Evolutionary conservation across 2,329 filamentous ascomycete genomes (phyloP), one percentile per base, ranked within the genome.

Genomic region (Xylaria sp.): DNA sequence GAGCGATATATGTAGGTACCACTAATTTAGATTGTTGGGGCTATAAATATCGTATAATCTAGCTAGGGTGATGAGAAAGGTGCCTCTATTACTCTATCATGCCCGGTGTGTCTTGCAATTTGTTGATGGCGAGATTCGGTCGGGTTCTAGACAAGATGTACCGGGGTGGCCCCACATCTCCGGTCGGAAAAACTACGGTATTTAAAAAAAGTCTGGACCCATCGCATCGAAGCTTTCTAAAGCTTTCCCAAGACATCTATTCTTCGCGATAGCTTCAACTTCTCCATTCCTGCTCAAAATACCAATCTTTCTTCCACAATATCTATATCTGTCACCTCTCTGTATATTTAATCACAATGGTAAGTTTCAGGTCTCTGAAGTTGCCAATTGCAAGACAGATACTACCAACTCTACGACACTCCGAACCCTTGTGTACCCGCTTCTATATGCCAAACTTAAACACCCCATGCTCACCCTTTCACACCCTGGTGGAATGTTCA

Each of bases 201-300:
- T 71, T 46, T 46, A n/a, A 72, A 75, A 75, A 75, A 75, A 73
- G 65, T 73, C 68, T 71, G 69, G 73, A 68, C 72, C 73, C 61
- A 69, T 69, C 60, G 39, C 25, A 64, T 72, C 74, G 70, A 72
- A 76, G 60, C 71, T 77, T 77, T 77, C 76, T 66, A 78, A 74
- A 76, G 73, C 75, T 75, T 78, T 77, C 76, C 58, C 46, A 73
- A 71, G 72, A 67, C 69, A 66, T 74, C 74, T 73, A 73, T 66
- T 65, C 61, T 73, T 71, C 69, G 74, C 65, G 76, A 77, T 77
- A 77, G 76, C 76, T 74, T 77, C 76, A 76, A 61, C 67, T 72
- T 73, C 67, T 69, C 44, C 15, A 65, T 71, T 57, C 25, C 52
- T 59, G 12, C 50, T 25, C 15, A 44, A 57, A 62, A 54, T 20